These are phyloP conservation scores for Graphilbum sp. DNA, from an alignment of 2,329 filamentous ascomycete genomes.

Conservation along the genomic window DNA sequence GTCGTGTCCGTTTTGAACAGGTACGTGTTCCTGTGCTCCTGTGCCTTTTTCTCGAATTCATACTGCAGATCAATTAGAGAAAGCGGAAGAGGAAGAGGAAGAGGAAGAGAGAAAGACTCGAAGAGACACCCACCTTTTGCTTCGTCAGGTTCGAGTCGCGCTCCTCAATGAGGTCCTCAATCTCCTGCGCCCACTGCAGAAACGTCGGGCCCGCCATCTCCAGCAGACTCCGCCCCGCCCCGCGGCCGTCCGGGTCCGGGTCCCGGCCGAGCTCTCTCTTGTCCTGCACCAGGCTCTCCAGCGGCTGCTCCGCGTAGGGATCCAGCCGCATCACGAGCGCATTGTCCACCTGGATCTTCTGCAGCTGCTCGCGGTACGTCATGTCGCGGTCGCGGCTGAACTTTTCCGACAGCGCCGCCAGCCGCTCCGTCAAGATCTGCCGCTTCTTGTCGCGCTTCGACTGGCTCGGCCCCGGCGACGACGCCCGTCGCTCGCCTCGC, in stretches of 20 bases:
- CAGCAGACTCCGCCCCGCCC: conserved; percentile 36
- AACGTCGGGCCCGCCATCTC: conserved; percentile 74
- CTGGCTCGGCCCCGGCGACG: conserved; percentile 21
- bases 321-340: conserved; percentile 73
- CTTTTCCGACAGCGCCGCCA: conserved; percentile 57
- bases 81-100: no score
- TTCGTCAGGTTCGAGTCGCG: conserved; percentile 69
- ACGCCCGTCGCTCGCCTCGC: conserved; percentile 11
- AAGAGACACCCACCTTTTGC: conserved; percentile 61
- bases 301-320: conserved; percentile 44
- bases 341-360: conserved; percentile 84
- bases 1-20: conserved; percentile 47
- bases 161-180: conserved; percentile 78
- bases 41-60: conserved; percentile 45
- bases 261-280: conserved; percentile 20
- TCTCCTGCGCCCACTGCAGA: conserved; percentile 65
- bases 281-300: conserved; percentile 18
- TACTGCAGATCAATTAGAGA: conserved; percentile 23
- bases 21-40: conserved; percentile 41
- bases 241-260: conserved; percentile 17
- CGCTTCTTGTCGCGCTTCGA: conserved; percentile 88
- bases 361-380: conserved; percentile 76
- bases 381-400: conserved; percentile 69
- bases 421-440: conserved; percentile 63
- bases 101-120: not conserved